Base-by-base conservation (phyloP, 2,329 filamentous ascomycete species). In the Verticillium tricorpus region DNA sequence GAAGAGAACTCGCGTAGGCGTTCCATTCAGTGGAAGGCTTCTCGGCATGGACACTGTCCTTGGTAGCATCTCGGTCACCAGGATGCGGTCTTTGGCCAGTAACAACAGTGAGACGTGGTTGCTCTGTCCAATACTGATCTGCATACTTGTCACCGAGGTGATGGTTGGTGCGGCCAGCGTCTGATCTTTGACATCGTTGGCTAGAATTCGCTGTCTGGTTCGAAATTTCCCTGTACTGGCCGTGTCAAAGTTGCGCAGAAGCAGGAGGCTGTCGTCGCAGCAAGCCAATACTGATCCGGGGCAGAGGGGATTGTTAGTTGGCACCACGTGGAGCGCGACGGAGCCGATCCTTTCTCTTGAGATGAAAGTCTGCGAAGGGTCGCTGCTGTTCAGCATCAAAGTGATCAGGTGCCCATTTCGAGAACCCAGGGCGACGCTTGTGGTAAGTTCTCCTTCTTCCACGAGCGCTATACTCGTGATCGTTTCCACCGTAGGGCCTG, bases 1-100 rank as follows among this genome's bases (percentile, higher is more conserved):
- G 67, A 85, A 87, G 4, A 89, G 71, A 1, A 88, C 67, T 52
- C 82, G 80, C 14, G 73, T 74, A 2, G 84, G 84, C 1, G 80
- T 81, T 9, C 81, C 81, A 1, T 74, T 67, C 1, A 86, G 67
- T 0, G 75, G 72, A 3, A 87, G 74, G 25, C 73, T 77, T 34
- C 85, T 78, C 40, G 82, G 81, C 4, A 86, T 80, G 3, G 80
- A 75, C 5, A 78, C 77, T 14, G 76, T 68, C 32, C 76, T 73
- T 6, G 73, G 68, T 61, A 82, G 78, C 55, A 89, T 69, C 56
- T 85, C 81, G 5, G 83, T 79, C 39, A 89, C 69, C 25, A 87
- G 73, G 35, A 89, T 71, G 14, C 76, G 77, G 9, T 78, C 72
- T 5, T 80, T 81, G 2, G 83, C 74, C 39, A 86, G 71, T 62